Base-by-base conservation (phyloP, 352 stramenopile species). In the Plasmopara halstedii region DNA sequence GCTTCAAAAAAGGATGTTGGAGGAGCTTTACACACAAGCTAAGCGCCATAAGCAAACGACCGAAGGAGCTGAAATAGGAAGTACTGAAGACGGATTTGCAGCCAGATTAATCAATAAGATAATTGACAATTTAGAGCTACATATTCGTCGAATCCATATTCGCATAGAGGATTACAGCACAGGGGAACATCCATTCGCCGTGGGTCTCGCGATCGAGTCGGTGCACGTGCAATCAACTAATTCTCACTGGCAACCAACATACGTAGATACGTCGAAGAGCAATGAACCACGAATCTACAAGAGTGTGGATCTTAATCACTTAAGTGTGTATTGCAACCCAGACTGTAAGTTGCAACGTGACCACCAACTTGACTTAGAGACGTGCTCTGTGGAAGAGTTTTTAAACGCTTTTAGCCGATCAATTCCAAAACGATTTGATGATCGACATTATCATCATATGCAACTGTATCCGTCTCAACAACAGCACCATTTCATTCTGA, bases 251-350 rank as follows among this genome's bases (percentile, higher is more conserved):
- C 81, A 92, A 46, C 77, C 79, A 2, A 85, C 79, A 6, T 94
- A 89, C 19, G 70, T 94, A 10, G 80, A 94, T 35, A 75, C 64
- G 6, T 67, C 68, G 2, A 87, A 86, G 39, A 89, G 56, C 53
- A 85, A 73, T 29, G 83, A 91, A 39, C 77, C 81, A n/a, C 73
- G 83, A 1, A 93, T 94, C 46, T 94, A 89, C 50, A 94, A 94
- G 55, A 86, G 82, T 44, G 70, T 94, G 11, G 79, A 93, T 56
- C 60, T 94, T 22, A 93, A 94, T 50, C 83, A 94, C 35, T 52
- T 94, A 27, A 92, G 81, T 20, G 64, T 93, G 31, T 94, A 94
- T 42, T 60, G 89, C 33, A 85, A 94, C 40, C 82, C 81, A 13
- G 68, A 93, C 29, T 85, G 75, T 43, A 69, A 89, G 7, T 41